Percentiles rank a stretch among this genome's conserved stretches.
phyloP scores from a whole-genome alignment of 805 yeast species.

The Ogataea methylovora region DNA sequence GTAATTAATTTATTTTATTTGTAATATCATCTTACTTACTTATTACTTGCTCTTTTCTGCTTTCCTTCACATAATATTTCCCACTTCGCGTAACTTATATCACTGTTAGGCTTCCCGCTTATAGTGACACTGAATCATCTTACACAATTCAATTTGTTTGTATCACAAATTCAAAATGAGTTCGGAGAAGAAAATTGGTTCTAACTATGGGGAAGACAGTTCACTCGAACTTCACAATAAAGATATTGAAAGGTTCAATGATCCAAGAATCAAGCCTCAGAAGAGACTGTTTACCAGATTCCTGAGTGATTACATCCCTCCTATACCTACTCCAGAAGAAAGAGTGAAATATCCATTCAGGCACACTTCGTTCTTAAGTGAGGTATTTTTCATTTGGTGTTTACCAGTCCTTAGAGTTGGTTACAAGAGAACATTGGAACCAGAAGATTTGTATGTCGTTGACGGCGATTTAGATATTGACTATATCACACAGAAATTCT shows the following conservation, averaged over 20 bases:
- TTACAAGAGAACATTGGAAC: constrained; percentile 61
- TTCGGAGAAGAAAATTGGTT: too few relatives aligned
- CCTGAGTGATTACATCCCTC: constrained; percentile 33
- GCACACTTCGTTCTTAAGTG: constrained; percentile 31
- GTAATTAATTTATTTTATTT: too few relatives aligned
- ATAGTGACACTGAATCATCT: too few relatives aligned
- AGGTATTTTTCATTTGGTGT: constrained; percentile 59
- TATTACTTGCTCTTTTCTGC: too few relatives aligned
- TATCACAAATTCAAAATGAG: too few relatives aligned
- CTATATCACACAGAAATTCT: constrained; percentile 27
- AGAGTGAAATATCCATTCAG: constrained; percentile 37
- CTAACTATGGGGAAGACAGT: too few relatives aligned
- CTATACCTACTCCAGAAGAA: constrained; percentile 44
- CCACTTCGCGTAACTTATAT: too few relatives aligned
- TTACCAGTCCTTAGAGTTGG: constrained; percentile 57
- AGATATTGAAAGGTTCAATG: constrained; percentile 3
- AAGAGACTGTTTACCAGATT: constrained; percentile 27
- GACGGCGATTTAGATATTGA: constrained; percentile 37
- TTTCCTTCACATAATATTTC: too few relatives aligned
- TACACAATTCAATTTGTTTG: too few relatives aligned
- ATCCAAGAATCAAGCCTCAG: constrained; percentile 23
- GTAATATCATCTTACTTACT: too few relatives aligned
- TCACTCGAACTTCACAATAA: too few relatives aligned
- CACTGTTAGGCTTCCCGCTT: too few relatives aligned
- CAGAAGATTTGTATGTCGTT: constrained; percentile 51